These are phyloP conservation scores for Cyclotella sp. DNA, from an alignment of 108 stramenopile species.

Conservation along the genomic window DNA sequence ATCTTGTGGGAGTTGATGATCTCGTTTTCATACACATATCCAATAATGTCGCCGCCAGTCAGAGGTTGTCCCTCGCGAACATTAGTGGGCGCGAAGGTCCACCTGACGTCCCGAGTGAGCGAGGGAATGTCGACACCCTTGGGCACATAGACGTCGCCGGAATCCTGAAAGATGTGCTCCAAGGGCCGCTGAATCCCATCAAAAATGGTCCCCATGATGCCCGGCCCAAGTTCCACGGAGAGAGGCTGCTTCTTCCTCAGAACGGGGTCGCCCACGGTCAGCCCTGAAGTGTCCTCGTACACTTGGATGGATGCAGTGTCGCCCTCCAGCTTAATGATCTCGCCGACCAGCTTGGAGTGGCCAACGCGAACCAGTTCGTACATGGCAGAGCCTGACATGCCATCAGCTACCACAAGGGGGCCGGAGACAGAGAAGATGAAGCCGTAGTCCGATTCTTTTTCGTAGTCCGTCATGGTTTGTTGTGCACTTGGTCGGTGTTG, in stretches of 20 bases:
- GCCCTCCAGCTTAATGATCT: slow-evolving; percentile 99
- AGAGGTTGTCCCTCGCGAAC: slow-evolving; percentile 95
- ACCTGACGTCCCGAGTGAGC: slow-evolving; percentile 87
- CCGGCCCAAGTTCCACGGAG: slow-evolving; percentile 98
- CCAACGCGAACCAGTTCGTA: slow-evolving; percentile 99
- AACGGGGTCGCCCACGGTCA: slow-evolving; percentile 98
- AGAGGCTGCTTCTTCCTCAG: slow-evolving; percentile 96
- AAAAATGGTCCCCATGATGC: slow-evolving; percentile 99
- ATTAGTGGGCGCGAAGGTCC: slow-evolving; percentile 93
- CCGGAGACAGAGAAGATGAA: slow-evolving; percentile 98
- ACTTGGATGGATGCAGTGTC: slow-evolving; percentile 99
- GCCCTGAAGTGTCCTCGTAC: slow-evolving; percentile 98
- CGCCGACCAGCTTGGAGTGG: slow-evolving; percentile 98
- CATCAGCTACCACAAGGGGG: slow-evolving; percentile 98
- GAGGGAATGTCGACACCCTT: slow-evolving; percentile 97
- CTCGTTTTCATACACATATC: slow-evolving; percentile 97
- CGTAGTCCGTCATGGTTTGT: slow-evolving; percentile 49
- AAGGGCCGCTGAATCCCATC: slow-evolving; percentile 99
- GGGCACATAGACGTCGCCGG: slow-evolving; percentile 95
- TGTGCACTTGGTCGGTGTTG: neutral
- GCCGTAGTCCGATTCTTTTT: slow-evolving; percentile 96
- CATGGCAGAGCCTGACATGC: slow-evolving; percentile 99
- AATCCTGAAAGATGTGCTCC: slow-evolving; percentile 89
- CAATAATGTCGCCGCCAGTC: slow-evolving; percentile 95
- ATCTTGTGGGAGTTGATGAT: slow-evolving; percentile 97